A percentile compares a stretch with the other conserved stretches of the same genome.
These are phyloP conservation scores for Didymella glomerata DNA, from an alignment of 2,329 filamentous ascomycete species.

Conservation along the genomic window DNA sequence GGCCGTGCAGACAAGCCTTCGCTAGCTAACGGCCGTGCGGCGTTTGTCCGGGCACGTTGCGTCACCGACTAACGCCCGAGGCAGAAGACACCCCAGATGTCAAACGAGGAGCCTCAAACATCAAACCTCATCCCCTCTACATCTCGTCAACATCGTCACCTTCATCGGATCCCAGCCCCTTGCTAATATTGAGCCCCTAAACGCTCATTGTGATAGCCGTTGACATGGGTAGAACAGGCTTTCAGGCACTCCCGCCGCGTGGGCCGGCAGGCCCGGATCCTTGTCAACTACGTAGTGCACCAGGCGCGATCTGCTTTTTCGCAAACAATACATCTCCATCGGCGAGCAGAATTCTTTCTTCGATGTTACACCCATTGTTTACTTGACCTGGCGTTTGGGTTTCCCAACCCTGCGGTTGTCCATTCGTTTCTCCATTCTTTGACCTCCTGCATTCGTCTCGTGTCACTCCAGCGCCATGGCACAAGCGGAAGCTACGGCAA, in stretches of 20 bases:
- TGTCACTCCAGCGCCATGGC: conserved; percentile 35
- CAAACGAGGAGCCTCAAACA: conserved; percentile 7
- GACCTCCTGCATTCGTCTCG: conserved; percentile 9
- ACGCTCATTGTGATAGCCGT: conserved; percentile 20
- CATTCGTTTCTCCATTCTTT: conserved; percentile 25
- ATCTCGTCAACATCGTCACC: conserved; percentile 12
- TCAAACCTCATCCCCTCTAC: conserved; percentile 6
- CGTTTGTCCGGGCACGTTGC: conserved; percentile 14
- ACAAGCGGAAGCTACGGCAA: conserved; percentile 29
- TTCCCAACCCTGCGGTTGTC: conserved; percentile 16
- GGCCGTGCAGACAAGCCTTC: conserved; percentile 14
- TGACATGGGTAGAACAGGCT: conserved; percentile 28
- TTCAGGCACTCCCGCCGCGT: conserved; percentile 19
- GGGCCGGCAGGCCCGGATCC: conserved; percentile 21
- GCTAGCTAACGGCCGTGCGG: conserved; percentile 11
- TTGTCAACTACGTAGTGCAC: conserved; percentile 23
- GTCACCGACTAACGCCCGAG: conserved; percentile 3
- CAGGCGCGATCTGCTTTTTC: conserved; percentile 9
- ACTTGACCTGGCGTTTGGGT: conserved; percentile 20
- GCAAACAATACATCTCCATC: conserved; percentile 11
- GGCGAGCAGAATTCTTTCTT: conserved; percentile 7
- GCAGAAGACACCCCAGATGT: neutral
- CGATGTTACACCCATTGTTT: conserved; percentile 19
- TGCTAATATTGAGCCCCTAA: conserved; percentile 6
- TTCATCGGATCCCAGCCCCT: conserved; percentile 8